Evolutionary conservation across 805 yeast species (phyloP), one percentile per base, ranked within the genome.

Genomic region (Ogataea methanolica): DNA sequence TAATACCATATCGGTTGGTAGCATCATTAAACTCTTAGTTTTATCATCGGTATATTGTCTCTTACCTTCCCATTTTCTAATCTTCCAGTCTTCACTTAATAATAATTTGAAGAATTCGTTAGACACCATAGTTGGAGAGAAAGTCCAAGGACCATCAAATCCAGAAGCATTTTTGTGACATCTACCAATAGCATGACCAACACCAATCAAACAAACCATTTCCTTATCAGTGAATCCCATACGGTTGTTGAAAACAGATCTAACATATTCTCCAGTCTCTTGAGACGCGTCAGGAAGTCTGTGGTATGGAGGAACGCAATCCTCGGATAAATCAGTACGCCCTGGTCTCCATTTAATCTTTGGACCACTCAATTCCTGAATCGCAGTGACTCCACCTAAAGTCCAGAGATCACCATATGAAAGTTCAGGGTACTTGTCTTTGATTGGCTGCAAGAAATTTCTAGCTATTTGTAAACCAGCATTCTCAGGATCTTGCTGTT

Each of bases 101-200:
- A 78, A 66, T 47, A 76, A 72, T 65, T 70, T 78, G 69, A 68
- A 88, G 65, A 86, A 88, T 38, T 87, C 88, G 69, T 88, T 89
- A 44, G 83, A 74, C 63, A 89, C 85, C 53, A 72, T 66, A 31
- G 85, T 86, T 46, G 94, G 88, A 36, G 85, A 79, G 46, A 84
- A 85, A 36, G 92, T 91, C 96, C 96, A 88, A 51, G 92, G 90
- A 14, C 96, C 96, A 54, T 86, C 94, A 70, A 74, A 89, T 2
- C 95, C 95, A 21, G 89, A 79, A 51, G 82, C 78, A 53, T 74
- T 63, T 48, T 60, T 59, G 54, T 75, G 80, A 51, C 79, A 72
- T 56, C 79, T 60, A 26, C 80, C 80, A 36, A 76, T 50, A 12
- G 72, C 68, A 57, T 76, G 80, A 14, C 77, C 77, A 33, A 64